phyloP scores from a whole-genome alignment of 2,329 filamentous ascomycete genomes.

The Colletotrichum eremochloae region DNA sequence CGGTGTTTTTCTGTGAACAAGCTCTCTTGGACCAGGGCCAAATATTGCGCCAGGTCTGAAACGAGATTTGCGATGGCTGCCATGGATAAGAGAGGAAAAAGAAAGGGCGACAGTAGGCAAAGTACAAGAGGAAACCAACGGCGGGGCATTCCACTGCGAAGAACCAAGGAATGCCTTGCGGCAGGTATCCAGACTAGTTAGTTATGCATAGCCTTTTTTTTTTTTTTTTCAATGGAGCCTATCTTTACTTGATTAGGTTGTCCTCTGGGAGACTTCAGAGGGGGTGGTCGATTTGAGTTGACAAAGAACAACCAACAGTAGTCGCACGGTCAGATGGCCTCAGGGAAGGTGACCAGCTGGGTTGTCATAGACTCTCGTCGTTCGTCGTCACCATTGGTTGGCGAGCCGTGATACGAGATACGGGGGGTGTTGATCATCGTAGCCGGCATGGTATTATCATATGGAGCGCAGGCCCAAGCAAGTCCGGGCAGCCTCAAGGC shows the following conservation, averaged over 20 bases:
- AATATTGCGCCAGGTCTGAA: neutral
- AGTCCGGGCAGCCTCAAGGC: neutral
- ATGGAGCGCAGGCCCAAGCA: neutral
- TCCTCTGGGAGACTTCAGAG: neutral
- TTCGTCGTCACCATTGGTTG: neutral
- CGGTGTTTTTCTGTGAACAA: neutral
- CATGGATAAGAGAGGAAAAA: neutral
- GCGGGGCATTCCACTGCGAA: neutral
- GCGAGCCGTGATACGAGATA: neutral
- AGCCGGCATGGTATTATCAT: neutral
- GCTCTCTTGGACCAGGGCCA: neutral
- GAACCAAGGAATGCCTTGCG: neutral
- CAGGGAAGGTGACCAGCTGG: neutral
- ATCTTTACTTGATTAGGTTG: neutral
- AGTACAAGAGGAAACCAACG: neutral
- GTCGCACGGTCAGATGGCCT: conserved; percentile 6
- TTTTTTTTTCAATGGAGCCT: neutral
- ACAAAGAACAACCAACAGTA: neutral
- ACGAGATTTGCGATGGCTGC: neutral
- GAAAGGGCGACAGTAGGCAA: too few species aligned
- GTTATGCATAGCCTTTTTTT: neutral
- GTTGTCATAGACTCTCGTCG: neutral
- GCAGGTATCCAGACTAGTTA: too few species aligned
- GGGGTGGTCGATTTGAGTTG: neutral
- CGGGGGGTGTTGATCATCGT: neutral